Percentiles rank a stretch among this genome's conserved stretches.
These are phyloP conservation scores for Suaeda aralocaspica DNA, from an alignment of 148 eudicot genomes.

Conservation along the genomic window DNA sequence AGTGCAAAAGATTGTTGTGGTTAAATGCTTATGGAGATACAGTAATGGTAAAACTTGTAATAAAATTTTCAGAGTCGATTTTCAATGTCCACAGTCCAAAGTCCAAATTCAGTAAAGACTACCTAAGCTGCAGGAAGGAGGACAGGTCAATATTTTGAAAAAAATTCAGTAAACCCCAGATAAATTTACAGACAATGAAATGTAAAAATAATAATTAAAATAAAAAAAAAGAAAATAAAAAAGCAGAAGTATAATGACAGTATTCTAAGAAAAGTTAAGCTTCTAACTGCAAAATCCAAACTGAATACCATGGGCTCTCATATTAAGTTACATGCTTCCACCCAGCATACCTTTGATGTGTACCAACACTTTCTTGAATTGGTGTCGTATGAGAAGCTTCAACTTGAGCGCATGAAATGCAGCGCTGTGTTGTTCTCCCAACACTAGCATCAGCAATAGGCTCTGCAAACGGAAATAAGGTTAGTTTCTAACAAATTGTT, in stretches of 20 bases:
- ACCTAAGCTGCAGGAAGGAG: not conserved
- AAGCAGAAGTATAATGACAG: too few relatives aligned
- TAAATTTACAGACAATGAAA: not conserved
- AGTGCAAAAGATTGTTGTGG: not conserved
- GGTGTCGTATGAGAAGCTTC: constrained; percentile 34
- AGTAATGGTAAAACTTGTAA: not conserved
- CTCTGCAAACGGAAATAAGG: constrained; percentile 24
- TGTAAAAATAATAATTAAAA: too few relatives aligned
- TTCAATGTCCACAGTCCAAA: not conserved
- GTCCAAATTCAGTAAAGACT: not conserved
- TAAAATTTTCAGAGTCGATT: not conserved
- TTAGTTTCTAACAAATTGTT: not conserved
- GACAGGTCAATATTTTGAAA: too few relatives aligned
- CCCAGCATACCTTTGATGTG: constrained; percentile 40
- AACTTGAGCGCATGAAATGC: constrained; percentile 38
- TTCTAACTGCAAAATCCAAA: not conserved
- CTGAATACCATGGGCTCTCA: too few relatives aligned
- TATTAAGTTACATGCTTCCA: constrained; percentile 9
- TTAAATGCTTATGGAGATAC: not conserved
- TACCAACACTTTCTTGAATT: constrained; percentile 22
- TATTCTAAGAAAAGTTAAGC: not conserved
- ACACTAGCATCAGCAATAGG: constrained; percentile 39
- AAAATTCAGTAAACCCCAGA: too few relatives aligned
- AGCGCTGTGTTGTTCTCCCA: constrained; percentile 34
- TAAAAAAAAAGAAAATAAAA: too few relatives aligned